Evolutionary conservation across 768 basidiomycete genomes (phyloP).

Genomic region (Tricholoma hemisulphureum): DNA sequence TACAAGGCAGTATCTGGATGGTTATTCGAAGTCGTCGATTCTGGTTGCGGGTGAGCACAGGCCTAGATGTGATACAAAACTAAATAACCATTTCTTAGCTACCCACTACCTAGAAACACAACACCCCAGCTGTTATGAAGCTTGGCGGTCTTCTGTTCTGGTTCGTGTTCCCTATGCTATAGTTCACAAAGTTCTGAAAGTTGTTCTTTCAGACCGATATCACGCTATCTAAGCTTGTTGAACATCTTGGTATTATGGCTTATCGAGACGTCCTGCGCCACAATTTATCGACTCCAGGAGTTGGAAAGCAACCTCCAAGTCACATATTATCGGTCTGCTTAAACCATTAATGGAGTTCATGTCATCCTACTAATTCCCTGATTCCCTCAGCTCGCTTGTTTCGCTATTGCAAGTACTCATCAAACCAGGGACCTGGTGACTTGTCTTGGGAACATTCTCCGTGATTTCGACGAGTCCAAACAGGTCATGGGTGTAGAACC

Average conservation of each 20-base stretch:
- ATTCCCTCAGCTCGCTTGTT: background rate
- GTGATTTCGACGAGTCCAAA: background rate
- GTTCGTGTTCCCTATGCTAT: background rate
- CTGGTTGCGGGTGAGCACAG: background rate
- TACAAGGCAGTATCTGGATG: background rate
- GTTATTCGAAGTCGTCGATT: background rate
- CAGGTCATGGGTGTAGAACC: conserved; percentile 14
- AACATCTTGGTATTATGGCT: background rate
- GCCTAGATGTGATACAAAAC: too few species aligned
- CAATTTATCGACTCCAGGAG: background rate
- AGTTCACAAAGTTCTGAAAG: background rate
- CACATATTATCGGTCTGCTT: background rate
- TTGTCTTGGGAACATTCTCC: conserved; percentile 5
- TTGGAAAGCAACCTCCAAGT: background rate
- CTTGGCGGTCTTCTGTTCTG: background rate
- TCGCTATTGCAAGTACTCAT: background rate
- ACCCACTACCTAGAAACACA: background rate
- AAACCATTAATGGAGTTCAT: background rate
- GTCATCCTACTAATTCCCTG: background rate
- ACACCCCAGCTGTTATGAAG: background rate
- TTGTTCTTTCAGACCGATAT: background rate
- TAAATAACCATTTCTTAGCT: background rate
- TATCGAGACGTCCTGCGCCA: background rate
- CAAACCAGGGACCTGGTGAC: background rate
- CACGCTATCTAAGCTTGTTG: background rate